phyloP scores from a whole-genome alignment of 2,329 filamentous ascomycete species.

The Boeremia lycopersici region DNA sequence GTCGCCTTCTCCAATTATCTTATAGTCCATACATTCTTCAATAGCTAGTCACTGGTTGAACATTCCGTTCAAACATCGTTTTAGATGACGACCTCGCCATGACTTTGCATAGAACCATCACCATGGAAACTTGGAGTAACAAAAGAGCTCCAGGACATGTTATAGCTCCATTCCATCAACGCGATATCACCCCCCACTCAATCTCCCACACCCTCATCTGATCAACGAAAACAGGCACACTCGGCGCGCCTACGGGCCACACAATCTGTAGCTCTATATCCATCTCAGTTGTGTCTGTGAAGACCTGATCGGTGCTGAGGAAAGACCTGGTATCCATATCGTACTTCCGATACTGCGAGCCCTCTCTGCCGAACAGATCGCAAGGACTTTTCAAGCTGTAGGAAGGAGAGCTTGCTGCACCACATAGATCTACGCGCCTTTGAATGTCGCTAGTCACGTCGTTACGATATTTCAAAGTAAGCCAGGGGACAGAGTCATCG shows the following conservation, averaged over 20 bases:
- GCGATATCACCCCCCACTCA: background rate
- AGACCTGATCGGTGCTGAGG: background rate
- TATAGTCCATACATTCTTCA: too few species aligned
- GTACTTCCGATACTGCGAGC: background rate
- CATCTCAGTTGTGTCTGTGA: background rate
- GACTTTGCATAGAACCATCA: too few species aligned
- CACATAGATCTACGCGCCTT: background rate
- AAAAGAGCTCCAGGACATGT: too few species aligned
- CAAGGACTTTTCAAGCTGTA: background rate
- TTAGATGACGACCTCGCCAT: too few species aligned
- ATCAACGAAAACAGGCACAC: background rate
- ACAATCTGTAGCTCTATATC: background rate
- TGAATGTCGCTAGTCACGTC: background rate
- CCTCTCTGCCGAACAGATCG: background rate
- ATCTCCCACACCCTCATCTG: constrained; percentile 1
- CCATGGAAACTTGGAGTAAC: too few species aligned
- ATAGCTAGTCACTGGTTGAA: too few species aligned
- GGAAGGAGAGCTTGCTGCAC: background rate
- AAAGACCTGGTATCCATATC: constrained; percentile 5
- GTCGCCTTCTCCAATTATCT: too few species aligned
- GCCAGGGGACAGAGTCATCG: background rate
- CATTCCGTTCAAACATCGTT: too few species aligned
- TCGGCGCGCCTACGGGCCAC: background rate
- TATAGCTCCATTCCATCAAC: background rate
- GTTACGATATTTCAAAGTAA: background rate